A percentile compares a stretch with the other conserved stretches of the same genome.
phyloP scores from a whole-genome alignment of 2,329 filamentous ascomycete species.

The Trichoderma koningii region DNA sequence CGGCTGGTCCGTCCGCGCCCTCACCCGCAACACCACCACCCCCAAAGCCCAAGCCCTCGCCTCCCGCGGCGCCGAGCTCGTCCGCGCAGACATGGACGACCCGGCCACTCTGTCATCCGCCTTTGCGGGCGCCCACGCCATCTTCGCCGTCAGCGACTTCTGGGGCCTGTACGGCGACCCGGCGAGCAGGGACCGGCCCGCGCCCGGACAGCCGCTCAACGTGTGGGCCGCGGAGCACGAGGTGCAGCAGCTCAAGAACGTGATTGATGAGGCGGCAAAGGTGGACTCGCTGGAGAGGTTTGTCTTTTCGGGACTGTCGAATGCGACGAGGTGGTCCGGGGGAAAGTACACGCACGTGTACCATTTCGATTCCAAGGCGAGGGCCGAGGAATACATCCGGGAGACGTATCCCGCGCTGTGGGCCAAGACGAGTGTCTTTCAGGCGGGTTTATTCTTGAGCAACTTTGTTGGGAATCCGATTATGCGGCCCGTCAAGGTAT shows the following conservation, averaged over 20 bases:
- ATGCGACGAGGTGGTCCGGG: constrained; percentile 35
- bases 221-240: constrained; percentile 34
- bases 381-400: constrained; percentile 6
- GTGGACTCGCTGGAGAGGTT: constrained; percentile 41
- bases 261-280: constrained; percentile 41
- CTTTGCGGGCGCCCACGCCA: constrained; percentile 32
- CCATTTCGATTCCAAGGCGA: constrained; percentile 20
- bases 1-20: constrained; percentile 33
- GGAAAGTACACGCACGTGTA: constrained; percentile 12
- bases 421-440: constrained; percentile 4
- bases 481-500: constrained; percentile 8
- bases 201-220: constrained; percentile 29
- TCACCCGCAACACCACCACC: constrained; percentile 33
- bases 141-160: constrained; percentile 39
- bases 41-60: constrained; percentile 30
- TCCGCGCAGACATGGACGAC: constrained; percentile 32
- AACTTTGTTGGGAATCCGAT: background rate
- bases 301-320: constrained; percentile 42
- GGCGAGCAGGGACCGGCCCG: constrained; percentile 3
- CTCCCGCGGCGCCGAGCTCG: constrained; percentile 32
- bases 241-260: constrained; percentile 41
- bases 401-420: background rate
- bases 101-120: constrained; percentile 29
- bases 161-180: constrained; percentile 27
- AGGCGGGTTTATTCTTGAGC: constrained; percentile 5